Percentiles rank a stretch among this genome's conserved stretches.
phyloP scores from a whole-genome alignment of 192 early-diverging fungal genomes.

The Linnemannia schmuckeri region DNA sequence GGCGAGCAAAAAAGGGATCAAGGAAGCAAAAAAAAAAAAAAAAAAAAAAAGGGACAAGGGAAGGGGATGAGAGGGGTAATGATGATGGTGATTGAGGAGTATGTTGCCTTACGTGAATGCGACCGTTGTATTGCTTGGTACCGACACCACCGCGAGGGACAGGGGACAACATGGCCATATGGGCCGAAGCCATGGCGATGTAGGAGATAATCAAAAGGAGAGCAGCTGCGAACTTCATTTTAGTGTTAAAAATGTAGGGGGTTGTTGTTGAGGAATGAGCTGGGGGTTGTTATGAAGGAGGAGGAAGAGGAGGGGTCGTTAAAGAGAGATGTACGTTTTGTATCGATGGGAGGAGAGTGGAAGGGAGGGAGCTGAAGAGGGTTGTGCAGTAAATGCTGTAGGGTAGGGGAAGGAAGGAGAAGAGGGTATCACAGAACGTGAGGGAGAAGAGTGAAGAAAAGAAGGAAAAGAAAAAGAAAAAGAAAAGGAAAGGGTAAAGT shows the following conservation, averaged over 20 bases:
- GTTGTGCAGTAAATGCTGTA: background rate
- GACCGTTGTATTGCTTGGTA: slow-evolving; percentile 51
- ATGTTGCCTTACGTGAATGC: slow-evolving; percentile 32
- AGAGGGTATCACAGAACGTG: background rate
- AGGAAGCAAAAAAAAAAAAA: background rate
- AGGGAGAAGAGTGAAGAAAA: background rate
- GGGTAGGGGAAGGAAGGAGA: background rate
- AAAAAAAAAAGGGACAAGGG: background rate
- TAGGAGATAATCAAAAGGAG: slow-evolving; percentile 38
- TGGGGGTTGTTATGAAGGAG: background rate
- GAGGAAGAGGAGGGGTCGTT: too few species aligned
- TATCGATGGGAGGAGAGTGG: background rate
- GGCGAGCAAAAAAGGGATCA: background rate
- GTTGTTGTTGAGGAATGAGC: background rate
- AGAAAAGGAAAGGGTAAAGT: background rate
- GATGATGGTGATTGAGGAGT: too few species aligned
- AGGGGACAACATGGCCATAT: slow-evolving; percentile 46
- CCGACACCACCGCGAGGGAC: slow-evolving; percentile 44
- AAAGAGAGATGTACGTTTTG: background rate
- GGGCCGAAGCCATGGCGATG: slow-evolving; percentile 42
- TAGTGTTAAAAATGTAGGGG: background rate
- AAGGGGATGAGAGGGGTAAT: background rate
- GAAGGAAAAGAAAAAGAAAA: background rate
- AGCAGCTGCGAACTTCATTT: slow-evolving; percentile 44
- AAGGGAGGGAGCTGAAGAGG: background rate